Evolutionary conservation across 331 rosid genomes (phyloP), one percentile per base, ranked within the genome.

Genomic region (Quercus tomentella): DNA sequence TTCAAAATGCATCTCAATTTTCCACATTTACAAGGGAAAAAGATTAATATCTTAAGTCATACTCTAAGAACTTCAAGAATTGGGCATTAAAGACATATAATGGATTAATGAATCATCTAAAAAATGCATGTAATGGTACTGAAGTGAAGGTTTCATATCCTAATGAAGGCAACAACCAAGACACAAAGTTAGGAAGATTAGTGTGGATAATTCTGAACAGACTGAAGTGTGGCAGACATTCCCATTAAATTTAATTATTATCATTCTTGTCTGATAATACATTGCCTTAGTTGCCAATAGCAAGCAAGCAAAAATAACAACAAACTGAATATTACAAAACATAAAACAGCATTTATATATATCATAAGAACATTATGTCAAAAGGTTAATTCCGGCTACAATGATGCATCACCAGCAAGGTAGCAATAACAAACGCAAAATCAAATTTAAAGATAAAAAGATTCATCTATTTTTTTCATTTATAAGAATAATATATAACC

Each of bases 231-330:
- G 2, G 49, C 20, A 56, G 60, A 79, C 41, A 68, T 35, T 70
- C 28, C 60, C 58, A 62, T 82, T 41, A n/a, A 37, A 25, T 66
- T 85, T 22, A 63, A 35, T 57, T 43, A 51, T 12, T 70, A 28
- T 70, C 30, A 28, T 37, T 16, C 63, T 17, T 67, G 16, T 67
- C 25, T 33, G 15, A 6, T 23, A 67, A 33, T 14, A 20, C 49
- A 33, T 22, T 17, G 72, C 33, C 67, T 23, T 51, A 45, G 49
- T 55, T 28, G 16, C 30, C 55, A 49, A 68, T 37, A 25, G 62
- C 80, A 79, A 68, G 68, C 43, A 33, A 25, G 30, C 15, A 51
- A 28, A 67, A 37, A 33, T 33, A 67, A 60, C 23, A 60, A 25
- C 49, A 60, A 60, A 60, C 18, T 9, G 3, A 60, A 23, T 60